Percentiles rank a stretch among this genome's conserved stretches.
These are phyloP conservation scores for Emmonsiellopsis sp. DNA, from an alignment of 2,329 filamentous ascomycete species.

Conservation along the genomic window DNA sequence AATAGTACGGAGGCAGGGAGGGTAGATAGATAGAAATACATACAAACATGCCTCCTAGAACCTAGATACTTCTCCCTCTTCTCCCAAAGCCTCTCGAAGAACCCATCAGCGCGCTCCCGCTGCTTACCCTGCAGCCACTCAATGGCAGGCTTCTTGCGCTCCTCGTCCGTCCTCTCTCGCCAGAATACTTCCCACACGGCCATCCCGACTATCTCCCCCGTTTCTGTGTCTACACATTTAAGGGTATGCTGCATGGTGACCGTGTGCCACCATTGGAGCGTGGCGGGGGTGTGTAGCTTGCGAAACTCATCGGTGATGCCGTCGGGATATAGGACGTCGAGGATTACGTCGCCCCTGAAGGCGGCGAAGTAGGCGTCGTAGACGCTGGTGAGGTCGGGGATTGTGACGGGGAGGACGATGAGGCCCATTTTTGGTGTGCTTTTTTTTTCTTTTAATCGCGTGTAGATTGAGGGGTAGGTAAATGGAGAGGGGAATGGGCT, in stretches of 20 bases:
- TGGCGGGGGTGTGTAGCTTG: slow-evolving; percentile 34
- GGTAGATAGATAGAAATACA: slow-evolving; percentile 14
- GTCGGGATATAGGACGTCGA: slow-evolving; percentile 30
- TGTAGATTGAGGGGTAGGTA: not conserved
- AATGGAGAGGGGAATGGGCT: not conserved
- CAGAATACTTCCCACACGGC: slow-evolving; percentile 38
- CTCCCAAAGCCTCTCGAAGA: slow-evolving; percentile 35
- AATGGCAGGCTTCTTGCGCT: slow-evolving; percentile 37
- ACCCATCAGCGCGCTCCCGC: slow-evolving; percentile 33
- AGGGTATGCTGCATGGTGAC: slow-evolving; percentile 37
- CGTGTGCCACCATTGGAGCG: slow-evolving; percentile 30
- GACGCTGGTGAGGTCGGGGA: slow-evolving; percentile 12
- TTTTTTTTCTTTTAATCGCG: not conserved
- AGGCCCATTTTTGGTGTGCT: slow-evolving; percentile 23
- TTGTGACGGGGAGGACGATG: slow-evolving; percentile 29
- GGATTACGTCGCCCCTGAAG: slow-evolving; percentile 26
- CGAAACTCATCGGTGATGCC: slow-evolving; percentile 26
- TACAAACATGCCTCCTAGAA: slow-evolving; percentile 33
- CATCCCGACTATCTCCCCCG: slow-evolving; percentile 39
- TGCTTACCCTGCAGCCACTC: slow-evolving; percentile 39
- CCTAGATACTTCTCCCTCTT: slow-evolving; percentile 34
- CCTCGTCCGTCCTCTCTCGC: slow-evolving; percentile 28
- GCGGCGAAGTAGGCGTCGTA: slow-evolving; percentile 16
- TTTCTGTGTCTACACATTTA: slow-evolving; percentile 39
- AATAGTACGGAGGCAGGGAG: not conserved